Percentiles rank a stretch among this genome's conserved stretches.
Evolutionary conservation across 2,329 filamentous ascomycete genomes (phyloP).

Genomic region (Basipetospora chlamydospora): DNA sequence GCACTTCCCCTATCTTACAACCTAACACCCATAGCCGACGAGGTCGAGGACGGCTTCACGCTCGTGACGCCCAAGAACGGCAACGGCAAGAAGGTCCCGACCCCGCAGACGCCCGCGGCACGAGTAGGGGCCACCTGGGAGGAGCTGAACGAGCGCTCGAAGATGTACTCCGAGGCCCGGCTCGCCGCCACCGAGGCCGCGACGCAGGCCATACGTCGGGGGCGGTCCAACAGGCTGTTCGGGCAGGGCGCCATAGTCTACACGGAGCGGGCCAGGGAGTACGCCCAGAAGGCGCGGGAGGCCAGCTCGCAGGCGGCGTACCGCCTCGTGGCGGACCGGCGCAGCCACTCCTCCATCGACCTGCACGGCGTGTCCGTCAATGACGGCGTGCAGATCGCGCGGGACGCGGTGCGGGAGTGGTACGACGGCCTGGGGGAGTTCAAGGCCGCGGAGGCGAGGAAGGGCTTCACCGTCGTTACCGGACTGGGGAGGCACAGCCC

Average conservation of each 20-base stretch:
- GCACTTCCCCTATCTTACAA: slow-evolving; percentile 22
- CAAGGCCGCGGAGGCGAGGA: slow-evolving; percentile 1
- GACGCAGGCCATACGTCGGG: slow-evolving; percentile 26
- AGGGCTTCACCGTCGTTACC: slow-evolving; percentile 64
- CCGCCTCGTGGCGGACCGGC: slow-evolving; percentile 52
- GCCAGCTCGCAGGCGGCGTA: slow-evolving; percentile 40
- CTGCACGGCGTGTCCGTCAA: slow-evolving; percentile 72
- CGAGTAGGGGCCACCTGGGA: no score
- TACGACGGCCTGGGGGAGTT: slow-evolving; percentile 26
- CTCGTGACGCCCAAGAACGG: background rate
- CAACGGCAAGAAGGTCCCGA: slow-evolving; percentile 10
- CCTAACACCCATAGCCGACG: slow-evolving; percentile 20
- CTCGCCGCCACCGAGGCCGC: slow-evolving; percentile 22
- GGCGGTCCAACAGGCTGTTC: slow-evolving; percentile 58
- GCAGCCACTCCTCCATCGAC: slow-evolving; percentile 48
- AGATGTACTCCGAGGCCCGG: slow-evolving; percentile 3
- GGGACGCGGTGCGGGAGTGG: slow-evolving; percentile 54
- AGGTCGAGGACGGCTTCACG: slow-evolving; percentile 12
- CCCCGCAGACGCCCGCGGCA: slow-evolving; percentile 9
- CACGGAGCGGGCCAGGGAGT: slow-evolving; percentile 50
- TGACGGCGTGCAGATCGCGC: slow-evolving; percentile 68
- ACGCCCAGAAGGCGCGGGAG: slow-evolving; percentile 26
- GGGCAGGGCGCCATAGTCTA: slow-evolving; percentile 66
- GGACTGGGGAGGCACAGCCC: slow-evolving; percentile 67
- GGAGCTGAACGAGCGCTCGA: background rate